These are phyloP conservation scores for Globisporangium radiosum DNA, from an alignment of 352 stramenopile species.

Conservation along the genomic window DNA sequence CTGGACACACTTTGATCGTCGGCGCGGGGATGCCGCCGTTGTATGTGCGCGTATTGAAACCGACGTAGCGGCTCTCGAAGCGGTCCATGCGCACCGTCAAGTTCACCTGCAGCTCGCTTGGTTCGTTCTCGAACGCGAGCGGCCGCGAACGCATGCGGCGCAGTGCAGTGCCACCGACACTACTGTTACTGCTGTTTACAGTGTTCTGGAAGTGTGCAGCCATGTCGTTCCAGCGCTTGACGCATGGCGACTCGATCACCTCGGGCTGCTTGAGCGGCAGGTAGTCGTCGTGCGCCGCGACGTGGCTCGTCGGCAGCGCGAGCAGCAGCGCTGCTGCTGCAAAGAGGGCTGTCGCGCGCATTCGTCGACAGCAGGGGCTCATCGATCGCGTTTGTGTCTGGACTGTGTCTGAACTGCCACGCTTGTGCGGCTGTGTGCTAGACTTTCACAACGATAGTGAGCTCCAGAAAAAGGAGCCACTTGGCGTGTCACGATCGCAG, in stretches of 20 bases:
- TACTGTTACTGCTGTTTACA: constrained; percentile 15
- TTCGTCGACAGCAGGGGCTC: no score
- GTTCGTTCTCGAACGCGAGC: constrained; percentile 29
- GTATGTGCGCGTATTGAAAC: constrained; percentile 71
- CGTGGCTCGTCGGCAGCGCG: background rate
- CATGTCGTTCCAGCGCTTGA: constrained; percentile 1
- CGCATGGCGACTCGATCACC: constrained; percentile 11
- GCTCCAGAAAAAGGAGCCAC: no score
- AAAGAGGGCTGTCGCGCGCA: background rate
- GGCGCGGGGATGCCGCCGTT: constrained; percentile 57
- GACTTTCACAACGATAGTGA: no score
- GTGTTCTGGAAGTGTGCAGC: background rate
- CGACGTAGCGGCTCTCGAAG: constrained; percentile 67
- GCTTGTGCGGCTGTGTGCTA: no score
- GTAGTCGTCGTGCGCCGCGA: constrained; percentile 29
- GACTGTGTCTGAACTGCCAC: no score
- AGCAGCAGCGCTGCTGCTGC: background rate
- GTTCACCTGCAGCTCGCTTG: constrained; percentile 48
- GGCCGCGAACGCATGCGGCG: constrained; percentile 12
- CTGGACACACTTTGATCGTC: constrained; percentile 69
- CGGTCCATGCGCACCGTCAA: constrained; percentile 46
- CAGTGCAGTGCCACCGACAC: background rate
- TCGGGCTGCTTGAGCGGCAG: constrained; percentile 29
- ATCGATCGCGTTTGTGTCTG: no score
- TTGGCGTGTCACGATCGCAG: no score